A percentile compares a stretch with the other conserved stretches of the same genome.
Evolutionary conservation across 208 protist genomes (phyloP).

Genomic region (Porcisia deanei): DNA sequence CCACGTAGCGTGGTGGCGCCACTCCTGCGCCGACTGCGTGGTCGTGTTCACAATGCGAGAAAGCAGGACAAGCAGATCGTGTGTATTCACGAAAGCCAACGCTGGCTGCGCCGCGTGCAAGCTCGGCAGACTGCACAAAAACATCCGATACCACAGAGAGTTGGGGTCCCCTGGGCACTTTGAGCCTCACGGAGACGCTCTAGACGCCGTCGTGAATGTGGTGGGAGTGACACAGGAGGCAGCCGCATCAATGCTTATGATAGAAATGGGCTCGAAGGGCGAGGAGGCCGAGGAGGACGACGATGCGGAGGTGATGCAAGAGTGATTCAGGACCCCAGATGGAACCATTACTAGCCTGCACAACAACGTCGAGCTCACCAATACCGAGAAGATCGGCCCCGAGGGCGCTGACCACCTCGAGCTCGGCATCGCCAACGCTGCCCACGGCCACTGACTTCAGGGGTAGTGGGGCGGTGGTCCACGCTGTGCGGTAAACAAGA

Average conservation of each 20-base stretch:
- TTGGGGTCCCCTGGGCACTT: conserved; percentile 11
- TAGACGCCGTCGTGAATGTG: background rate
- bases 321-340: conserved; percentile 36
- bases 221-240: background rate
- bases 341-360: conserved; percentile 45
- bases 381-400: conserved; percentile 41
- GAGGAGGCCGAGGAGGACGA: background rate
- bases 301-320: background rate
- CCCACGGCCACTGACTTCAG: background rate
- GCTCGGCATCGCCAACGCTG: background rate
- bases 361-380: conserved; percentile 42
- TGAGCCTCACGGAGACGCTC: background rate
- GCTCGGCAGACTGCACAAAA: background rate
- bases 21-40: background rate
- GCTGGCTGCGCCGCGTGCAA: conserved; percentile 10
- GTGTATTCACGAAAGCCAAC: conserved; percentile 36
- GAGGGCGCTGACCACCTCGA: conserved; percentile 47
- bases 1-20: conserved; percentile 19
- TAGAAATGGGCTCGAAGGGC: background rate
- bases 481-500: conserved; percentile 7
- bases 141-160: conserved; percentile 15
- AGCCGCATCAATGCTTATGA: background rate
- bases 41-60: background rate
- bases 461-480: conserved; percentile 5
- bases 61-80: conserved; percentile 30